Percentiles rank a stretch among this genome's conserved stretches.
Conservation (phyloP, 108 stramenopile genomes). For the Pelagomonas calceolata region DNA sequence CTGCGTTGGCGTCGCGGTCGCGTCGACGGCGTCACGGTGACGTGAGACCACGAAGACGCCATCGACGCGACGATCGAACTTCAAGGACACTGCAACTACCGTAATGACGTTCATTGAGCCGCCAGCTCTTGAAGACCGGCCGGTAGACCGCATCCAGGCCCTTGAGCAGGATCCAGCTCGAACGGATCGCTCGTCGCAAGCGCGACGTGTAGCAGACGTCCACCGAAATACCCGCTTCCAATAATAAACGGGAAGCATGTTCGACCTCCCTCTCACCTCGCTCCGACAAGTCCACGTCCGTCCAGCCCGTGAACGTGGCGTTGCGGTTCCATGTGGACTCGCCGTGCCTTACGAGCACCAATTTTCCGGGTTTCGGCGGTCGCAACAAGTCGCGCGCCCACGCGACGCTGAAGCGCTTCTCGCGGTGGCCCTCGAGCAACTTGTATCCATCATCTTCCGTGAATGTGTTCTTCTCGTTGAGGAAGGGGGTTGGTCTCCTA, state of each 20-base stretch:
- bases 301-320: constrained; percentile 88
- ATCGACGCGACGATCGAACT: constrained; percentile 72
- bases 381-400: no score
- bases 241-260: constrained; percentile 59
- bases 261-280: constrained; percentile 72
- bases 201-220: constrained; percentile 77
- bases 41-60: constrained; percentile 90
- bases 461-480: no score
- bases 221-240: constrained; percentile 71
- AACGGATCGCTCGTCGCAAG: constrained; percentile 79
- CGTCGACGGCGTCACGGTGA: no score
- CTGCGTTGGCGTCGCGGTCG: constrained; percentile 81
- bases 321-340: constrained; percentile 91
- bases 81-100: no score
- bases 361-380: constrained; percentile 21
- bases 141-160: constrained; percentile 75
- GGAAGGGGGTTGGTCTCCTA: no score
- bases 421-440: background rate
- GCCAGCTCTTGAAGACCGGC: constrained; percentile 65
- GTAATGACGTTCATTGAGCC: constrained; percentile 88
- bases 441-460: background rate
- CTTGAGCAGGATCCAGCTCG: constrained; percentile 66
- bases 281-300: constrained; percentile 73
- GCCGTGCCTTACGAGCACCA: constrained; percentile 71
- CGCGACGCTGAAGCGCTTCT: background rate